A percentile compares a stretch with the other conserved stretches of the same genome.
phyloP scores from a whole-genome alignment of 1,284 basidiomycete genomes.

The Pterula multifida region DNA sequence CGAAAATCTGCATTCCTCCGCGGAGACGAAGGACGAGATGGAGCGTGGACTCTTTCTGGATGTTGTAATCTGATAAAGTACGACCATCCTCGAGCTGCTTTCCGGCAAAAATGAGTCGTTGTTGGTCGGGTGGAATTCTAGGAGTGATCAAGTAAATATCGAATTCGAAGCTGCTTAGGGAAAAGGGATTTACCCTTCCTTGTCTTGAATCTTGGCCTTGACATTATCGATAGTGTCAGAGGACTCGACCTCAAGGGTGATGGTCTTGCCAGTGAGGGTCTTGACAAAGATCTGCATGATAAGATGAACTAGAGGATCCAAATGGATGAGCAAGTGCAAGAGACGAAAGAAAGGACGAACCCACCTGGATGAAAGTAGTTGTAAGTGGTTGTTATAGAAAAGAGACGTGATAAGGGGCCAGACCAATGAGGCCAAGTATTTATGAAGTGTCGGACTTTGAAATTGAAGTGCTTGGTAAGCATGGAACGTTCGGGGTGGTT shows the following conservation, averaged over 20 bases:
- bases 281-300: slow-evolving; percentile 79
- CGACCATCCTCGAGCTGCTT: slow-evolving; percentile 69
- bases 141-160: slow-evolving; percentile 1
- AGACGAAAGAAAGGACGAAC: not conserved
- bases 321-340: not conserved
- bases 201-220: slow-evolving; percentile 71
- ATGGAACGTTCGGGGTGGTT: not conserved
- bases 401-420: not conserved
- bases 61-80: slow-evolving; percentile 64
- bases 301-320: not conserved
- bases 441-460: not conserved
- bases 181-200: slow-evolving; percentile 43
- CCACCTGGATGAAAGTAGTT: not conserved
- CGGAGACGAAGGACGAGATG: slow-evolving; percentile 26
- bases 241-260: slow-evolving; percentile 80
- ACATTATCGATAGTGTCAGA: slow-evolving; percentile 79
- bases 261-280: slow-evolving; percentile 81
- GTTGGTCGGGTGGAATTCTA: slow-evolving; percentile 72
- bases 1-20: slow-evolving; percentile 70
- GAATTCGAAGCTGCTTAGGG: not conserved
- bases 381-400: not conserved
- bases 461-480: not conserved
- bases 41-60: slow-evolving; percentile 48
- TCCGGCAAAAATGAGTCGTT: slow-evolving; percentile 67
- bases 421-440: not conserved